Conservation (phyloP, 2,329 filamentous ascomycete genomes). For the Tympanopsis confertula region DNA sequence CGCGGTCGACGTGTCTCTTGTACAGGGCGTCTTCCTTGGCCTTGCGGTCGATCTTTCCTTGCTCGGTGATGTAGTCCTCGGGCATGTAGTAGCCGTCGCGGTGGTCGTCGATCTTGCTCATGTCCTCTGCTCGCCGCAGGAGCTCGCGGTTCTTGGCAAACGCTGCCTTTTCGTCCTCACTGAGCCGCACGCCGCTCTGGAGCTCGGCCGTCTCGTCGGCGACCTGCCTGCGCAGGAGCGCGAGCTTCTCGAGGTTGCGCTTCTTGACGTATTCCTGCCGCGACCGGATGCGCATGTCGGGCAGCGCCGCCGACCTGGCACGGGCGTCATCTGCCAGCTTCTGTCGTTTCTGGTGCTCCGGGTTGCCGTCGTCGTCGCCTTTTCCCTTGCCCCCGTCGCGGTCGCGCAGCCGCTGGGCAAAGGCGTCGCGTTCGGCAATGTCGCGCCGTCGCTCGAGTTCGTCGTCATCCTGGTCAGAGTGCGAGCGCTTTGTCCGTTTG, state of each 20-base stretch:
- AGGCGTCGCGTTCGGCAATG: conserved; percentile 48
- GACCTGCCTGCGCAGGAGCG: conserved; percentile 55
- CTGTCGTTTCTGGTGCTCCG: conserved; percentile 36
- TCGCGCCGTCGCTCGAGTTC: conserved; percentile 40
- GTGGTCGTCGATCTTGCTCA: conserved; percentile 57
- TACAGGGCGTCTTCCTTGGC: conserved; percentile 59
- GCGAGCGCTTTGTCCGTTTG: conserved; percentile 30
- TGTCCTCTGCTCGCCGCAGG: conserved; percentile 48
- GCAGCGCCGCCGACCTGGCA: conserved; percentile 44
- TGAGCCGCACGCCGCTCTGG: conserved; percentile 45
- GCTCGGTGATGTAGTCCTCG: conserved; percentile 62
- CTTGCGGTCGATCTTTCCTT: conserved; percentile 55
- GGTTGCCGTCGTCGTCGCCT: conserved; percentile 39
- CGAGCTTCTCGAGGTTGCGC: conserved; percentile 53
- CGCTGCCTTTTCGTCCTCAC: conserved; percentile 50
- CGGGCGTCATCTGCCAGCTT: conserved; percentile 46
- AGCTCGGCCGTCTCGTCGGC: conserved; percentile 55
- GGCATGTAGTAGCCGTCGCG: conserved; percentile 61
- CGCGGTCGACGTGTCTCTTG: conserved; percentile 55
- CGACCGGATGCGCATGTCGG: conserved; percentile 53
- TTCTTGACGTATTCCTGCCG: conserved; percentile 64
- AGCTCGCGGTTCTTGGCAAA: conserved; percentile 58
- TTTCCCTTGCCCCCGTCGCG: conserved; percentile 50
- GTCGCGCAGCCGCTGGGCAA: conserved; percentile 46
- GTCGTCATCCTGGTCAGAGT: too few species aligned